Evolutionary conservation across 306 rosid genomes (phyloP).

Genomic region (Gastrolobium villosum): DNA sequence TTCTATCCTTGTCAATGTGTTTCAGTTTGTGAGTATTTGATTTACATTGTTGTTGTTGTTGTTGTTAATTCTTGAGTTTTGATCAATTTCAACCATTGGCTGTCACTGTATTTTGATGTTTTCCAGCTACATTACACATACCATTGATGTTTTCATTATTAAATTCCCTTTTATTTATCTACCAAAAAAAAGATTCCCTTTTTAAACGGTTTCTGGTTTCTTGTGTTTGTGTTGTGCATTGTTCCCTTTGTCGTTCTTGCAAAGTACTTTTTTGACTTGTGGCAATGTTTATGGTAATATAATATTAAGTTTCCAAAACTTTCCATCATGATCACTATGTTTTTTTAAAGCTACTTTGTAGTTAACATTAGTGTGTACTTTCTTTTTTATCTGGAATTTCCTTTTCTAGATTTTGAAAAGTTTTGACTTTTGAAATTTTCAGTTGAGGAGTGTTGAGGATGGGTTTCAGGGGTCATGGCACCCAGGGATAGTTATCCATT

Average conservation of each 20-base stretch:
- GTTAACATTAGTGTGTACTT: neutral
- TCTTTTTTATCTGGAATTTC: slow-evolving; percentile 26
- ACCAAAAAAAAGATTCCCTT: too few species aligned
- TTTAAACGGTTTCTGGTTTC: slow-evolving; percentile 1
- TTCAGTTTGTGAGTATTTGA: neutral
- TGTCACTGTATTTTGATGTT: neutral
- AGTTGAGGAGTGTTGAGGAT: slow-evolving; percentile 82
- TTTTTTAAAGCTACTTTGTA: neutral
- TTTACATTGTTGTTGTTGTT: neutral
- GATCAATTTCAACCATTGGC: neutral
- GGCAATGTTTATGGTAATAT: neutral
- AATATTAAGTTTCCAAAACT: neutral
- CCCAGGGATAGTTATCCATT: slow-evolving; percentile 59
- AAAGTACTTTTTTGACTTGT: slow-evolving; percentile 16
- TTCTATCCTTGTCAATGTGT: neutral
- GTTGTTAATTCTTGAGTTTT: neutral
- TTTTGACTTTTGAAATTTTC: slow-evolving; percentile 40
- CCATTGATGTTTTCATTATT: neutral
- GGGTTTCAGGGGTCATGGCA: slow-evolving; percentile 97
- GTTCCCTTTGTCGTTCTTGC: slow-evolving; percentile 26
- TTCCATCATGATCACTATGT: neutral
- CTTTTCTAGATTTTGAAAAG: neutral
- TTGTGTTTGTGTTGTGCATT: neutral
- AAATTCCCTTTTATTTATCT: neutral
- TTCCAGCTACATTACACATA: too few species aligned